These are phyloP conservation scores for Lipomyces yamanashiensis DNA, from an alignment of 805 yeast genomes.

Conservation along the genomic window DNA sequence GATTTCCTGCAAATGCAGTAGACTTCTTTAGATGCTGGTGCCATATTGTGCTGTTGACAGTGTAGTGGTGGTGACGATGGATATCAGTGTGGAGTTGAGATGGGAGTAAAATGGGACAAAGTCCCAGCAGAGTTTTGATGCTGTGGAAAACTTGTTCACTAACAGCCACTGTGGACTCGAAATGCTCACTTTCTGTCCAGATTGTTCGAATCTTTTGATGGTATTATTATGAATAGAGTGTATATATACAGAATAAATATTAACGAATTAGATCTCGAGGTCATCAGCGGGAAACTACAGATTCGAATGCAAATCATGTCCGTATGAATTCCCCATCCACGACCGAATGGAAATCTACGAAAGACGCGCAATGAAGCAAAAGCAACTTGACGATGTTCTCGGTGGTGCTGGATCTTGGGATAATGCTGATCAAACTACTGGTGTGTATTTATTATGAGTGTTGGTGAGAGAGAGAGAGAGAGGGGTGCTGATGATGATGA, in stretches of 20 bases:
- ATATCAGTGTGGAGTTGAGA: background rate
- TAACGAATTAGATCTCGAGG: slow-evolving; percentile 53
- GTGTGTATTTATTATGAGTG: slow-evolving; percentile 10
- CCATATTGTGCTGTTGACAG: background rate
- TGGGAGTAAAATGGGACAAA: background rate
- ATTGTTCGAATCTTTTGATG: slow-evolving; percentile 88
- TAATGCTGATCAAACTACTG: slow-evolving; percentile 90
- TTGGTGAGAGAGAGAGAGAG: too few species aligned
- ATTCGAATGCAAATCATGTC: slow-evolving; percentile 90
- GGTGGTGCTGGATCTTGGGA: slow-evolving; percentile 99
- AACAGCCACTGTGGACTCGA: background rate
- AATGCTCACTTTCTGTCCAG: slow-evolving; percentile 96
- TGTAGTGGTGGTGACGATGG: background rate
- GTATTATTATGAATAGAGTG: slow-evolving; percentile 42
- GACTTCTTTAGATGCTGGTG: slow-evolving; percentile 4
- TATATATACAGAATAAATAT: background rate
- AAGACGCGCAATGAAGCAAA: slow-evolving; percentile 78
- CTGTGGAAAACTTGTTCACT: background rate
- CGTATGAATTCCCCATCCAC: slow-evolving; percentile 87
- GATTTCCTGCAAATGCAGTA: slow-evolving; percentile 79
- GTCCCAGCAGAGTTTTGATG: background rate
- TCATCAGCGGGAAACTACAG: slow-evolving; percentile 61
- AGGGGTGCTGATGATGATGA: slow-evolving; percentile 2
- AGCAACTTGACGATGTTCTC: slow-evolving; percentile 92
- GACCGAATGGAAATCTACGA: slow-evolving; percentile 80